Evolutionary conservation across 352 stramenopile species (phyloP), one percentile per base, ranked within the genome.

Genomic region (Phytopythium oedochilum): DNA sequence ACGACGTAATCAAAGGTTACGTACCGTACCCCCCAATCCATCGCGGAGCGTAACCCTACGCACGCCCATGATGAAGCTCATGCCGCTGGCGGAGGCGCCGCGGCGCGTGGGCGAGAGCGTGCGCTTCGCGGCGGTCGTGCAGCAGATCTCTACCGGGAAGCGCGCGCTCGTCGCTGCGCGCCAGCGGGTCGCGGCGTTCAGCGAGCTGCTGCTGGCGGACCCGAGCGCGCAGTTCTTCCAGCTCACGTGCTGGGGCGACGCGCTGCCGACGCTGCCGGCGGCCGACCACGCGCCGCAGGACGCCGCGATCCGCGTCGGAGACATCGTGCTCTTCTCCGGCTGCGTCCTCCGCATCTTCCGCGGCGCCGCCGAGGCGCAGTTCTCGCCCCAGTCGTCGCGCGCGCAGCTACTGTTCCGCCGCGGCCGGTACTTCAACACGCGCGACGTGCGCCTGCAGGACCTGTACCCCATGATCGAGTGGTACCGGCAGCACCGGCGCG

Each of bases 381-480:
- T 78, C 56, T 57, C 64, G 57, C 47, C 44, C 47, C 29, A 40
- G 11, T 66, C 70, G n/a, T 85, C 73, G 18, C 69, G 54, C 35
- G 70, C 73, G 25, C 73, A 83, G 52, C 66, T 89, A 35, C 55
- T 89, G 54, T 88, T 85, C 59, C 69, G 79, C 3, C 68, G 71
- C 8, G 73, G 77, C 34, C 62, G 67, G 7, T 88, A 84, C 56
- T 83, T 85, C 44, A 80, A 73, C 58, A 84, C 73, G 3, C 65
- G 66, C 40, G 71, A 81, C 26, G 73, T 81, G 7, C 64, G 57
- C 9, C 38, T 89, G 29, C 75, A 74, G 20, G 66, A 81, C 32
- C 34, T 87, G 17, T 89, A 82, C 50, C 66, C 70, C 1, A 86
- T 86, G 73, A 81, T 89, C 63, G 71, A 84, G 50, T 86, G 75